Evolutionary conservation across 129 eudicot species (phyloP).

Genomic region (Escallonia herrerae): DNA sequence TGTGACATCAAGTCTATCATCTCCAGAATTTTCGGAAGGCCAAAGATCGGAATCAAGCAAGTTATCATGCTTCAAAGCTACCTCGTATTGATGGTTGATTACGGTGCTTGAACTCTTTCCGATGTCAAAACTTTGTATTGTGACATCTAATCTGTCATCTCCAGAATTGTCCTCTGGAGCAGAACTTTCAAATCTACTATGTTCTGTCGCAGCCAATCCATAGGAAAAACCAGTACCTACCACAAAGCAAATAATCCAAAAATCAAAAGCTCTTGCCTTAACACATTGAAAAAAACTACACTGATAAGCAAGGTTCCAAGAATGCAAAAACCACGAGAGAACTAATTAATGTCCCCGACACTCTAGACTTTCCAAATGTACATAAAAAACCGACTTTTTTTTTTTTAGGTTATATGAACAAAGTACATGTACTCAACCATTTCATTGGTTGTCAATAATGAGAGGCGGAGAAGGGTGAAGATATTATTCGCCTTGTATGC

Average conservation of each 20-base stretch:
- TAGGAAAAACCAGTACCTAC: slow-evolving; percentile 28
- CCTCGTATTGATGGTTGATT: slow-evolving; percentile 24
- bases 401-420: too few relatives aligned
- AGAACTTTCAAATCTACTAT: slow-evolving; percentile 7
- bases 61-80: slow-evolving; percentile 24
- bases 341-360: too few relatives aligned
- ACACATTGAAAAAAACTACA: too few relatives aligned
- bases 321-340: too few relatives aligned
- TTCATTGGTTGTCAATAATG: too few relatives aligned
- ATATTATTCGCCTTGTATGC: too few relatives aligned
- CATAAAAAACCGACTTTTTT: too few relatives aligned
- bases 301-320: too few relatives aligned
- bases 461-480: too few relatives aligned
- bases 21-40: slow-evolving; percentile 8
- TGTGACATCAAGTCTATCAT: slow-evolving; percentile 7
- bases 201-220: slow-evolving; percentile 11
- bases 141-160: slow-evolving; percentile 7
- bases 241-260: neutral
- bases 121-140: slow-evolving; percentile 7
- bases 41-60: slow-evolving; percentile 6
- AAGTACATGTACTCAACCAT: too few relatives aligned
- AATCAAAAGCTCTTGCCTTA: too few relatives aligned
- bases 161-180: slow-evolving; percentile 8
- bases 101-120: slow-evolving; percentile 21
- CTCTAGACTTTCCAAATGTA: too few relatives aligned